Percentiles rank a stretch among this genome's conserved stretches.
Conservation (phyloP, 352 stramenopile species). For the Blastocystis sp. region DNA sequence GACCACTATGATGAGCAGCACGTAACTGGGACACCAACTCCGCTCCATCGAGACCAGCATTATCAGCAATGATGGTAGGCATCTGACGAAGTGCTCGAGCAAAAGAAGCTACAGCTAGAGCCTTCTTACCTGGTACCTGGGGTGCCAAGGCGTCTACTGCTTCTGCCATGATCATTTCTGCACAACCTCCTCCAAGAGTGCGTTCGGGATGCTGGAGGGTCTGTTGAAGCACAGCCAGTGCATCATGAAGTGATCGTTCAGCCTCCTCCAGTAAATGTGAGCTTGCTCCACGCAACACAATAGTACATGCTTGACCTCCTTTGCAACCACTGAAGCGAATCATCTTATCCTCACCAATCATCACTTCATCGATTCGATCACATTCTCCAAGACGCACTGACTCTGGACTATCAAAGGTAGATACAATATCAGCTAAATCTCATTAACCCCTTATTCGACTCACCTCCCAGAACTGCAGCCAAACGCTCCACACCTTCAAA, state of each 20-base stretch:
- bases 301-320: conserved; percentile 73
- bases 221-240: conserved; percentile 90
- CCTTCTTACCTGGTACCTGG: conserved; percentile 91
- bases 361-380: conserved; percentile 95
- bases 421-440: conserved; percentile 81
- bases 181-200: conserved; percentile 92
- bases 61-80: conserved; percentile 96
- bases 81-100: conserved; percentile 89
- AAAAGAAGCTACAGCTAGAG: conserved; percentile 95
- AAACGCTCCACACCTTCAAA: conserved; percentile 98
- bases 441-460: neutral
- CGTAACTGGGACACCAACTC: conserved; percentile 93
- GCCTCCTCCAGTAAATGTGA: conserved; percentile 95
- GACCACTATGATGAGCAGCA: conserved; percentile 84
- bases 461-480: conserved; percentile 87
- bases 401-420: conserved; percentile 96
- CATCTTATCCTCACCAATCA: conserved; percentile 95
- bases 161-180: conserved; percentile 91
- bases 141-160: conserved; percentile 80
- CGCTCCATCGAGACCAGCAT: conserved; percentile 95
- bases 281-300: conserved; percentile 84
- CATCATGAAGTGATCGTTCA: conserved; percentile 97
- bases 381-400: conserved; percentile 91
- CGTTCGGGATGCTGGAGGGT: conserved; percentile 93
- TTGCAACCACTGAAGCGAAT: conserved; percentile 96